Evolutionary conservation across 129 eudicot species (phyloP).

Genomic region (Lactuca saligna): DNA sequence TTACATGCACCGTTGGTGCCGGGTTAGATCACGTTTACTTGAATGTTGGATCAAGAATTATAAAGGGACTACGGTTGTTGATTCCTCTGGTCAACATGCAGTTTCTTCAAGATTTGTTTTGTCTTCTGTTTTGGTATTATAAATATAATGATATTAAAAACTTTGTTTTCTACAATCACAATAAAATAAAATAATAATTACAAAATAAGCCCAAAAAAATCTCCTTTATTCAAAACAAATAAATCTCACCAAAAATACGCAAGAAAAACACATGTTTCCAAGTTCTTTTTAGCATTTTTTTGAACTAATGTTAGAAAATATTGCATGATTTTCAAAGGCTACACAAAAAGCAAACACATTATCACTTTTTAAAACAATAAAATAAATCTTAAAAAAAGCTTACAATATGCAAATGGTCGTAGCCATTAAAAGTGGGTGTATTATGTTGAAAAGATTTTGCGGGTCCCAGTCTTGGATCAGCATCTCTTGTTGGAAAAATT

Average conservation of each 20-base stretch:
- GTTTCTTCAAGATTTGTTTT: not conserved
- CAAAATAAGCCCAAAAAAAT: conserved; percentile 14
- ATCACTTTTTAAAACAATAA: not conserved
- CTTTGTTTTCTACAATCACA: conserved; percentile 69
- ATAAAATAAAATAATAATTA: conserved; percentile 13
- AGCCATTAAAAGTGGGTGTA: conserved; percentile 50
- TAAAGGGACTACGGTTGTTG: no score
- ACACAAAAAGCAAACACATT: conserved; percentile 52
- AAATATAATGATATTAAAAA: conserved; percentile 76
- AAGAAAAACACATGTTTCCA: conserved; percentile 97
- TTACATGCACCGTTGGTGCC: no score
- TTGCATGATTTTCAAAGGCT: conserved; percentile 84
- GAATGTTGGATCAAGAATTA: no score
- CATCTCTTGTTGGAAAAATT: conserved; percentile 79
- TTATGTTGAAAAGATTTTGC: conserved; percentile 59
- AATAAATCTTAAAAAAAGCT: conserved; percentile 14
- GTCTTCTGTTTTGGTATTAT: conserved; percentile 95
- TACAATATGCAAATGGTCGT: conserved; percentile 92
- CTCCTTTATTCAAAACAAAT: not conserved
- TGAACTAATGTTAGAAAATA: conserved; percentile 84
- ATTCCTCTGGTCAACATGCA: no score
- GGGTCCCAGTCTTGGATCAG: conserved; percentile 96
- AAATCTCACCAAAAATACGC: conserved; percentile 85
- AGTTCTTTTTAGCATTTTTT: conserved; percentile 69
- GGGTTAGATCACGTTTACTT: no score